phyloP scores from a whole-genome alignment of 306 rosid species.

The Vigna angularis region DNA sequence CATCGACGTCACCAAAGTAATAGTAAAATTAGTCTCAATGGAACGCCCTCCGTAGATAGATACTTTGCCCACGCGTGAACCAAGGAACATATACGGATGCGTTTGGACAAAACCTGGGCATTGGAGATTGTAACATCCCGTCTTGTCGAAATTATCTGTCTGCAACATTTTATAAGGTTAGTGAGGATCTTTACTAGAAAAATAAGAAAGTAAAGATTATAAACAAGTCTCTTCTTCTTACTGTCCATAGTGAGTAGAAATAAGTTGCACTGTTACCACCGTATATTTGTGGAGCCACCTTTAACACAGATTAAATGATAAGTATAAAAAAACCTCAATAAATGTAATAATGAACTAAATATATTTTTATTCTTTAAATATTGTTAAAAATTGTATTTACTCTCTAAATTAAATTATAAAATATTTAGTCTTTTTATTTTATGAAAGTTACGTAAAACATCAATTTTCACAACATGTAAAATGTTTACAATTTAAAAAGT shows the following conservation, averaged over 20 bases:
- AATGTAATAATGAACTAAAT: too few species aligned
- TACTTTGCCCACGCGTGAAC: accelerated
- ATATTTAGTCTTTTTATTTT: too few species aligned
- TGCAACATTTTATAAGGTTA: neutral
- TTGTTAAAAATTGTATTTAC: too few species aligned
- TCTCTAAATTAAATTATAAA: too few species aligned
- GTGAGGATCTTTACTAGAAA: too few species aligned
- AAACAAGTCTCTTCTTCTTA: neutral
- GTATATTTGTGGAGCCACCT: conserved; percentile 13
- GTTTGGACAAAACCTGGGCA: conserved; percentile 26
- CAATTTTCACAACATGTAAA: too few species aligned
- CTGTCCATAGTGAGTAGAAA: neutral
- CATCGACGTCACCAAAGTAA: neutral
- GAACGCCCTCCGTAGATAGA: accelerated
- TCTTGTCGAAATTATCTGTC: neutral
- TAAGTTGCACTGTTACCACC: neutral
- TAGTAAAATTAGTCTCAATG: accelerated
- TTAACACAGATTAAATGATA: neutral
- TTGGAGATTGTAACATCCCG: neutral
- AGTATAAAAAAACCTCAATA: too few species aligned
- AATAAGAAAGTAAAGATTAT: neutral
- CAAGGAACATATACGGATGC: neutral
- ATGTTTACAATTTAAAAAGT: too few species aligned
- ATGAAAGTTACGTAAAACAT: too few species aligned
- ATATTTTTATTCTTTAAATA: too few species aligned